Percentiles rank a stretch among this genome's conserved stretches.
Evolutionary conservation across 2,329 filamentous ascomycete genomes (phyloP).

Genomic region (Aspergillus fructus): DNA sequence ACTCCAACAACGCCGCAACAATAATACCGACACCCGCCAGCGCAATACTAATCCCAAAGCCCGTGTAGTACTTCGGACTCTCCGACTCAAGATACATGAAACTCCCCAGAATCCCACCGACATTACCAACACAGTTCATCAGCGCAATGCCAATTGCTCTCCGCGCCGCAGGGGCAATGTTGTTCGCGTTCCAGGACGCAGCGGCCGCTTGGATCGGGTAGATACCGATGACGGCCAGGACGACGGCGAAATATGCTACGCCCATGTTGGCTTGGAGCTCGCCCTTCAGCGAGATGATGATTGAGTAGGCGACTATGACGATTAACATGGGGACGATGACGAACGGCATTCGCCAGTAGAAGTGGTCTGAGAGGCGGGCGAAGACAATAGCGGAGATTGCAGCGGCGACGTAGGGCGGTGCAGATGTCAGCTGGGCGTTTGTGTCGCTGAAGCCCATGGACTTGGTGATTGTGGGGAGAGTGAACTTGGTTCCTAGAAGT

Average conservation of each 20-base stretch:
- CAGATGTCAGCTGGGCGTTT: constrained; percentile 33
- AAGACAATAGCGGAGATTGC: constrained; percentile 25
- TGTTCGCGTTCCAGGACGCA: constrained; percentile 28
- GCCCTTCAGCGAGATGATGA: constrained; percentile 25
- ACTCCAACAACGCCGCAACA: constrained; percentile 20
- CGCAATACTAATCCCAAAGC: constrained; percentile 23
- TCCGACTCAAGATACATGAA: constrained; percentile 26
- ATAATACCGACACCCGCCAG: constrained; percentile 19
- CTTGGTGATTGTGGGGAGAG: constrained; percentile 39
- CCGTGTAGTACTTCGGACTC: constrained; percentile 22
- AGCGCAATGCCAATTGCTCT: constrained; percentile 24
- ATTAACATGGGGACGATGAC: constrained; percentile 20
- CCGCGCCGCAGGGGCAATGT: constrained; percentile 24
- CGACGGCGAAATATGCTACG: constrained; percentile 25
- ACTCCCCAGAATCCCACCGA: constrained; percentile 24
- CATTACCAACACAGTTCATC: constrained; percentile 23
- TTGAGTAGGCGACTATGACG: constrained; percentile 17
- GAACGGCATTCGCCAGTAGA: constrained; percentile 28
- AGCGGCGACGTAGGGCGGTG: constrained; percentile 26
- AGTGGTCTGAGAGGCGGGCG: constrained; percentile 22
- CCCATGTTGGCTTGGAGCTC: constrained; percentile 20
- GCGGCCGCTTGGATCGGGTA: constrained; percentile 29
- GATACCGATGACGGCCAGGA: constrained; percentile 24
- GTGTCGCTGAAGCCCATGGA: constrained; percentile 35
- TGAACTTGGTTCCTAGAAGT: constrained; percentile 36